Base-by-base conservation (phyloP, 2,329 filamentous ascomycete species). In the Pseudodiploospora longispora region DNA sequence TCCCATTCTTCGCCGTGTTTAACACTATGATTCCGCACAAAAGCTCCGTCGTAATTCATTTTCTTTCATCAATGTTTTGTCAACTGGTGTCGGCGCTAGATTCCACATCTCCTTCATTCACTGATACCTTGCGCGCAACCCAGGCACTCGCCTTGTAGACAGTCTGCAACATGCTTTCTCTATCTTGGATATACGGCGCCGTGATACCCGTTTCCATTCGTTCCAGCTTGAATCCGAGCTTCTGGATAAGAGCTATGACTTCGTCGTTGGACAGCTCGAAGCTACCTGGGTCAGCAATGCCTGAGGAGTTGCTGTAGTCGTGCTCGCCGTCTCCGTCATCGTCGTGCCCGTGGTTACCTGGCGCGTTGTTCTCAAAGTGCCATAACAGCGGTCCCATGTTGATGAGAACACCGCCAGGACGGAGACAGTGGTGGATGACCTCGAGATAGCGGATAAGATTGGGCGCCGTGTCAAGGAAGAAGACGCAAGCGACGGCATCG, bases 381-480 rank as follows among this genome's bases (percentile, higher is more conserved):
- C 93, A 98, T 35, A 97, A 70, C 43, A 98, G 66, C 1, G 93
- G 93, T 0, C 93, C 93, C 27, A 95, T 70, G 58, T 98, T 98
- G 58, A 95, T 76, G 71, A 95, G 86, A 4, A 95, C 57, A 0
- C 93, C 93, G 28, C 85, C 85, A 0, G 79, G 72, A 52, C 77
- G 80, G 40, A 98, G 74, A 57, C 90, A 94, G 58, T 85, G 78
- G 36, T 69, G 70, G 43, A 97, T 86, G 2, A 89, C 83, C 59
- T 95, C 82, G 31, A 98, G 78, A 59, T 98, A 98, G 2, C 85
- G 79, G 43, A 97, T 84, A 30, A 96, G 62, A 60, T 98, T 97
- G 1, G 91, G 90, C 3, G 93, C 93, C 1, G 93, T 98, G 62
- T 98, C 94, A 46, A 98, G 83, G 69, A 98, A 98, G 68, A 97